Base-by-base conservation (phyloP, 2,329 filamentous ascomycete genomes). In the Aspergillus udagawae region DNA sequence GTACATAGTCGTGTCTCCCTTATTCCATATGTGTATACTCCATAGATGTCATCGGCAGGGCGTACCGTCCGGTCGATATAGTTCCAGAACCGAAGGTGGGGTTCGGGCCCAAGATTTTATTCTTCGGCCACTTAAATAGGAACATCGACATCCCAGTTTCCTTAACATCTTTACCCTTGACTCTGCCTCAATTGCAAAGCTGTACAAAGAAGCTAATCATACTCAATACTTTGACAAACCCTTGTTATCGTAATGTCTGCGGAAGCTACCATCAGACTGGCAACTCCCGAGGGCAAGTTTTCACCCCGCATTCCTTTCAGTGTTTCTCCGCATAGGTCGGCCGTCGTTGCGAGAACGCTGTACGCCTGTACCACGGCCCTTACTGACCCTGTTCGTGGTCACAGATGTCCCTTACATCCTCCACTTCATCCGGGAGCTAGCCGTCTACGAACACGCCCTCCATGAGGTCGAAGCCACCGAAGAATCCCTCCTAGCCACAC, bases 401-500 rank as follows among this genome's bases (percentile, higher is more conserved):
- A 29, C 63, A 96, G 93, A 97, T 69, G 85, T 95, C 56, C 84
- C 87, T 25, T 80, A 81, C n/a, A 96, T 97, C 72, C 84, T 96
- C 27, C 76, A 81, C 63, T 81, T 97, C 69, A 92, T 97, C 75
- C 83, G 86, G 54, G 93, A 92, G 70, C 86, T 97, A 8, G 93
- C 93, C 64, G 84, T 87, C 65, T 96, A 97, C 79, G 92, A 97
- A 74, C 86, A 93, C 28, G 89, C 89, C 67, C 79, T 87, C 2
- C 79, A 87, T 65, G 78, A 80, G 63, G 91, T 96, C 63, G 82
- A 91, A 70, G 92, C 93, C 0, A 97, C 92, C 27, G 83, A 89
- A 62, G 83, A 86, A 32, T 85, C 83, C 25, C 87, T 97, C 38
- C 76, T 81, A 8, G 77, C 80, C 35, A 96, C 92, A 23, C 86